phyloP scores from a whole-genome alignment of 306 rosid species.

The Aeschynomene evenia region DNA sequence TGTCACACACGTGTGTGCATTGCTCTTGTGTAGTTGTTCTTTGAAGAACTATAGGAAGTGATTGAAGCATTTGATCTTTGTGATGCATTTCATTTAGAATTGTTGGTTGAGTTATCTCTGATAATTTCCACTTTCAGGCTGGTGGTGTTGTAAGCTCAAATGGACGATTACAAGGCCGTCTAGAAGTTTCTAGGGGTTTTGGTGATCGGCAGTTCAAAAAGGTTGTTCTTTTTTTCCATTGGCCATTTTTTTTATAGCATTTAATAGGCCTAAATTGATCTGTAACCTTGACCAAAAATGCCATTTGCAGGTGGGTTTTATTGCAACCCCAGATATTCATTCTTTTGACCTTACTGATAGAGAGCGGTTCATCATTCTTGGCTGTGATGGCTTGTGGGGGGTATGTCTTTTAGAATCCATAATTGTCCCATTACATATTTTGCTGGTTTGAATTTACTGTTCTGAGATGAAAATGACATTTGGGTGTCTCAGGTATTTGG shows the following conservation, averaged over 20 bases:
- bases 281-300: constrained; percentile 20
- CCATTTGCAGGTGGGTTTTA: constrained; percentile 73
- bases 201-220: constrained; percentile 93
- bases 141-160: constrained; percentile 84
- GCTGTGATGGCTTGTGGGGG: constrained; percentile 98
- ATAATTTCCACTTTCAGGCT: constrained; percentile 52
- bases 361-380: constrained; percentile 88
- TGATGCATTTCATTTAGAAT: constrained; percentile 23
- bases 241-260: constrained; percentile 1
- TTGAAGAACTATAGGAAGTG: background rate
- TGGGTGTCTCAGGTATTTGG: constrained; percentile 73
- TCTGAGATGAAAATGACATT: constrained; percentile 15
- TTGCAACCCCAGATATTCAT: constrained; percentile 79
- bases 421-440: constrained; percentile 2
- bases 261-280: background rate
- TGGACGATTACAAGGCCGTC: constrained; percentile 86
- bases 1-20: background rate
- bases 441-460: constrained; percentile 18
- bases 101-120: background rate
- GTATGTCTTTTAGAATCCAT: constrained; percentile 40
- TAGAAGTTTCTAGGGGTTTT: constrained; percentile 86
- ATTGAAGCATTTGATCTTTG: background rate
- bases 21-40: background rate
- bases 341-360: constrained; percentile 73
- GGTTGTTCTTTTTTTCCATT: constrained; percentile 40